Base-by-base conservation (phyloP, 352 stramenopile genomes). In the Phytopythium helicoides region DNA sequence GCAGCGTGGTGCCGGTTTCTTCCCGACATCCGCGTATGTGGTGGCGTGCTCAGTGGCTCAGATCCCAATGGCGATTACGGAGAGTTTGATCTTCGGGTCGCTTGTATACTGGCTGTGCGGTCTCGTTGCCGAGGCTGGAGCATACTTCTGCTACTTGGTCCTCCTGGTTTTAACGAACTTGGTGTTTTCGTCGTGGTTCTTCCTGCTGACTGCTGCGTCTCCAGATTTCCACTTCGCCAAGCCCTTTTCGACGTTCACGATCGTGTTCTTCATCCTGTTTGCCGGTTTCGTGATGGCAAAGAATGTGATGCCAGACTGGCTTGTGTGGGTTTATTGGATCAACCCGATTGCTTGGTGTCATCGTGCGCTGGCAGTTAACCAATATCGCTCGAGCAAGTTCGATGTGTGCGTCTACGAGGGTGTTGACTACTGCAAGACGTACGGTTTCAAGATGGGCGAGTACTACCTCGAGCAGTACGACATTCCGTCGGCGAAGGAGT, bases 51-150 rank as follows among this genome's bases (percentile, higher is more conserved):
- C 71, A 15, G 81, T 92, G 36, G 42, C 77, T 1, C 73, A 84
- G 44, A 54, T 96, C 22, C 82, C 86, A 10, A 59, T 78, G 37
- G 75, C 61, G n/a, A 33, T 82, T 16, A 58, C 74, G 25, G 83
- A 94, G 62, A 76, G 66, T 3, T 53, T 92, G 16, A 52, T 87
- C 25, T 95, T 94, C 67, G 83, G 81, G 1, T 74, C 71, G 15
- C 45, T 95, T 36, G 54, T 94, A 11, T 95, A 95, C 58, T 95
- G 77, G 68, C 68, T 94, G 62, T 76, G 87, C 52, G 86, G 86
- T 40, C 76, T 79, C 41, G 47, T 60, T 23, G 28, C 55, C 6
- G 45, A 62, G 6, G 59, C 54, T 0, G 21, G 38, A 14, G 46
- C 46, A 2, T 87, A 76, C 56, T 56, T 85, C 28, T 37, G 66